Conservation (phyloP, 805 yeast genomes). For the Candida incommunis region DNA sequence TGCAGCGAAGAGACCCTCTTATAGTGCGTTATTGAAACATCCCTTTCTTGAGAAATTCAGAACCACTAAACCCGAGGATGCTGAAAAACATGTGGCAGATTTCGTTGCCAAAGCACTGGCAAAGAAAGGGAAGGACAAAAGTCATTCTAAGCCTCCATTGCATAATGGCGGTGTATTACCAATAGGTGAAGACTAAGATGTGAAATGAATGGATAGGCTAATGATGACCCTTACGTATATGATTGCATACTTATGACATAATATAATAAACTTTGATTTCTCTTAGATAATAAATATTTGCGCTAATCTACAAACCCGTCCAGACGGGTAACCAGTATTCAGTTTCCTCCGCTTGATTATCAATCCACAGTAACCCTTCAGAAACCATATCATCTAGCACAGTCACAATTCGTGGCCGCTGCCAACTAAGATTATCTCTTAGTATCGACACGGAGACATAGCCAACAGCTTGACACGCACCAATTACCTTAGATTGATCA, state of each 20-base stretch:
- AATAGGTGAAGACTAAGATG: not conserved
- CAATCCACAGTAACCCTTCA: constrained; percentile 79
- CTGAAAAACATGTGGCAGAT: not conserved
- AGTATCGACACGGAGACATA: constrained; percentile 51
- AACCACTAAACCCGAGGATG: not conserved
- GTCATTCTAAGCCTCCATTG: not conserved
- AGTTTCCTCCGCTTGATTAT: constrained; percentile 25
- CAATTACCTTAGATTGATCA: constrained; percentile 62
- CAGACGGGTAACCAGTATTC: constrained; percentile 25
- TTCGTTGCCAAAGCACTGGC: not conserved
- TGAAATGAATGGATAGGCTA: not conserved
- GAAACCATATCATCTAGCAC: constrained; percentile 69
- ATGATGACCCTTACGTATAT: no score
- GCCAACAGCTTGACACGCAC: constrained; percentile 66
- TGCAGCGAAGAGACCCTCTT: constrained; percentile 71
- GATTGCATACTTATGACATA: not conserved
- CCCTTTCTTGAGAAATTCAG: constrained; percentile 63
- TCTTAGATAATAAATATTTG: not conserved
- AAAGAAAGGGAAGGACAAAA: not conserved
- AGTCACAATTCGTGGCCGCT: constrained; percentile 38
- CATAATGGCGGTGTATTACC: not conserved
- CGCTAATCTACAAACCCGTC: constrained; percentile 6
- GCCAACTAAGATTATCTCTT: constrained; percentile 70
- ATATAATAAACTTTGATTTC: no score
- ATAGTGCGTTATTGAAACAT: constrained; percentile 57